Conservation (phyloP, 306 rosid species). For the Biancaea sappan region DNA sequence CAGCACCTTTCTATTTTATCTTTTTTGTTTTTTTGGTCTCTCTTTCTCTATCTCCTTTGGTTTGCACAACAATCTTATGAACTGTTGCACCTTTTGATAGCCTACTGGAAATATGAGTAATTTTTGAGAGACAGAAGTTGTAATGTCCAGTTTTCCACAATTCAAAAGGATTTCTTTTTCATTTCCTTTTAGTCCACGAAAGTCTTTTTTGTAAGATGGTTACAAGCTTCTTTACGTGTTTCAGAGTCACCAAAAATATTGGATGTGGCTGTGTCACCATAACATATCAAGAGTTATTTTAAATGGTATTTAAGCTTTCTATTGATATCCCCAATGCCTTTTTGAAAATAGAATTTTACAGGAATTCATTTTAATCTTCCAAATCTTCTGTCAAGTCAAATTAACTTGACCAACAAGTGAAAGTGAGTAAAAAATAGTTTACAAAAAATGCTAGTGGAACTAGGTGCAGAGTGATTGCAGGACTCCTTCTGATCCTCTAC, state of each 20-base stretch:
- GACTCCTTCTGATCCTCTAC: too few relatives aligned
- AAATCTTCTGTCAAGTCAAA: not conserved
- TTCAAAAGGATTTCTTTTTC: not conserved
- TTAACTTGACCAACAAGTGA: not conserved
- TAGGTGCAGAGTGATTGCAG: too few relatives aligned
- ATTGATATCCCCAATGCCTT: not conserved
- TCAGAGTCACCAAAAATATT: not conserved
- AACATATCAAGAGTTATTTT: not conserved
- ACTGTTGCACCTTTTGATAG: slow-evolving; percentile 1
- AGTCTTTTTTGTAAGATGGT: not conserved
- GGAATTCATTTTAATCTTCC: not conserved
- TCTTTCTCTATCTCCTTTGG: not conserved
- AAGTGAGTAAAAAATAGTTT: not conserved
- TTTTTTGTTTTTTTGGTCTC: not conserved
- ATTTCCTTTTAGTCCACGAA: not conserved
- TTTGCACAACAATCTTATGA: not conserved
- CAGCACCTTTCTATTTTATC: not conserved
- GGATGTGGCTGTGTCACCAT: not conserved
- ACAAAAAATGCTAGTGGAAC: too few relatives aligned
- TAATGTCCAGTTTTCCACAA: slow-evolving; percentile 2
- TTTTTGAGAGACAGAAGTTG: not conserved
- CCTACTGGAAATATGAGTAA: slow-evolving; percentile 4
- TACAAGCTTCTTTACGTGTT: not conserved
- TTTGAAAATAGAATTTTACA: not conserved
- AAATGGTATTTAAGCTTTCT: not conserved